phyloP scores from a whole-genome alignment of 2,329 filamentous ascomycete species.

The Fusarium longipes region DNA sequence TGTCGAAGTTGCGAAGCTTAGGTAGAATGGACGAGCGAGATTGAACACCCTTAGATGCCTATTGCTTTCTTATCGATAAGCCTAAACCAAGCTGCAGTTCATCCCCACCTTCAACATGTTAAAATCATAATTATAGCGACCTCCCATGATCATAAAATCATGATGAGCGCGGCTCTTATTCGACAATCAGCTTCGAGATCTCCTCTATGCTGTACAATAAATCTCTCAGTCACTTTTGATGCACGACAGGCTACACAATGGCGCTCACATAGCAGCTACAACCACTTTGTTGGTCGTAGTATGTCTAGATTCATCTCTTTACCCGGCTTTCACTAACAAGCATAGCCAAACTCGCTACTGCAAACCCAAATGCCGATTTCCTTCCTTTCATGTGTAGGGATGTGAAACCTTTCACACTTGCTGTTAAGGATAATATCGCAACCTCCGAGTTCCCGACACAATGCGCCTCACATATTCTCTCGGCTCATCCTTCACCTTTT shows the following conservation, averaged over 20 bases:
- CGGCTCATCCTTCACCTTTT: slow-evolving; percentile 78
- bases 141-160: slow-evolving; percentile 42
- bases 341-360: slow-evolving; percentile 22
- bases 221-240: background rate
- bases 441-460: slow-evolving; percentile 76
- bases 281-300: slow-evolving; percentile 53
- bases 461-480: slow-evolving; percentile 81
- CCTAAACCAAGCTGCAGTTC: slow-evolving; percentile 7
- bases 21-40: slow-evolving; percentile 4
- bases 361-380: slow-evolving; percentile 5
- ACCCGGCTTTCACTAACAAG: slow-evolving; percentile 12
- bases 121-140: slow-evolving; percentile 12
- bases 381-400: slow-evolving; percentile 35
- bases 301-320: slow-evolving; percentile 23
- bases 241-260: slow-evolving; percentile 35
- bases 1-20: slow-evolving; percentile 15
- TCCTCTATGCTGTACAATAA: background rate
- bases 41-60: slow-evolving; percentile 20
- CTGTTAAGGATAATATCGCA: slow-evolving; percentile 83
- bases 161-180: slow-evolving; percentile 50
- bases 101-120: slow-evolving; percentile 22
- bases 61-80: slow-evolving; percentile 42
- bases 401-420: slow-evolving; percentile 59
- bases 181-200: slow-evolving; percentile 40
- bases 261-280: slow-evolving; percentile 49